Base-by-base conservation (phyloP, 2,329 filamentous ascomycete genomes). In the Mariannaea elegans region DNA sequence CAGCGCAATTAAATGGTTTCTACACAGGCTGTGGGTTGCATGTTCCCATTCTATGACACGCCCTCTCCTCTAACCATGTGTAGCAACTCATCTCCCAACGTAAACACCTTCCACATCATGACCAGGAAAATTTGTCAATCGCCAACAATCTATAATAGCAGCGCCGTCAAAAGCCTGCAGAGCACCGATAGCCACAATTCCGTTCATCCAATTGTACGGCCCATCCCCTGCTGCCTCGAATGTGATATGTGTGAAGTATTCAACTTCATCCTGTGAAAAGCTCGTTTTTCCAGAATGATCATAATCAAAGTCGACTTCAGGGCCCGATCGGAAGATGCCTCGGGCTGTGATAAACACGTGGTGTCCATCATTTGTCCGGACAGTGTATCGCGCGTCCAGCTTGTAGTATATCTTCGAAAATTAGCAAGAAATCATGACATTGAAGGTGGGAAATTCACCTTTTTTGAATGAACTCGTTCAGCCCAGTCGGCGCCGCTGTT, bases 201-300 rank as follows among this genome's bases (percentile, higher is more conserved):
- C 54, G 38, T 56, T 56, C 54, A 56, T 56, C 54, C 54, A 56
- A 10, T 56, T 56, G n/a, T 50, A 56, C 7, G 54, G 46, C 7
- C 54, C 54, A n/a, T 50, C 14, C 0, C 54, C 46, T 1, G 54
- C 45, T 9, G 54, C 54, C n/a, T 56, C 54, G 38, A 50, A 56
- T n/a, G 38, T 56, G 2, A 56, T 45, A 8, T 56, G 54, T 7
- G 46, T 45, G 24, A 56, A 56, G 29, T 50, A 56, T 23, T 56
- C 54, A 9, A 56, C 54, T 16, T 56, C 27, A 10, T 56, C 46
- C 16, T 56, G 54, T 6, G 46, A 50, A 13, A 19, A 56, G n/a
- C 29, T 42, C 13, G 38, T 27, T 4, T 50, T 29, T 6, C 21
- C 27, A 7, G 44, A 48, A 12, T 42, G 16, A n/a, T 50, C 46